These are phyloP conservation scores for Hortiboletus campestris DNA, from an alignment of 768 basidiomycete genomes.

Conservation along the genomic window DNA sequence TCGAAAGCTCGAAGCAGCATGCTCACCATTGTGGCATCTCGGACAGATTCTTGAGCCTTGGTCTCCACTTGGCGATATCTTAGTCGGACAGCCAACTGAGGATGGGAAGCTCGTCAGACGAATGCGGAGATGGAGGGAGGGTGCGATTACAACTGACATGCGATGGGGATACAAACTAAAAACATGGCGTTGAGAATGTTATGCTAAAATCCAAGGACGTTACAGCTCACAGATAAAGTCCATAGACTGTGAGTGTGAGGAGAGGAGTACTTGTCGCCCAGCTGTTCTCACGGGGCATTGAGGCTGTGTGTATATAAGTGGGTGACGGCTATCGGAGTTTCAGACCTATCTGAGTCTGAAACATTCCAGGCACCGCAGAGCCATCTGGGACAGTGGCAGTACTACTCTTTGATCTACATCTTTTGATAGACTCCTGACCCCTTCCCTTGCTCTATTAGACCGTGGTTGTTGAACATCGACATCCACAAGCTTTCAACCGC, in stretches of 20 bases:
- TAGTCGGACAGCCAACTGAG: constrained; percentile 66
- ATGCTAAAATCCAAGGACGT: neutral
- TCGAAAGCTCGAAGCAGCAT: neutral
- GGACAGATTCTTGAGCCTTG: constrained; percentile 60
- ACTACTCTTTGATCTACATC: neutral
- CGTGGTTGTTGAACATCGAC: constrained; percentile 1
- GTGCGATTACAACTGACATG: constrained; percentile 36
- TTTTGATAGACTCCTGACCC: constrained; percentile 7
- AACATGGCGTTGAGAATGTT: neutral
- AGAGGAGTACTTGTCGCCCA: neutral
- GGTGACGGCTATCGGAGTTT: too few relatives aligned
- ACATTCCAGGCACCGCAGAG: too few relatives aligned
- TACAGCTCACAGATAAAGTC: constrained; percentile 11
- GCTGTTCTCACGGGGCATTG: too few relatives aligned
- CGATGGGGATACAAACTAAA: constrained; percentile 53
- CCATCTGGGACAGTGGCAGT: too few relatives aligned
- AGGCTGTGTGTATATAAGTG: too few relatives aligned
- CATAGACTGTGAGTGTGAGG: neutral
- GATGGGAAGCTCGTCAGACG: constrained; percentile 2
- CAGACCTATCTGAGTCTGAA: too few relatives aligned
- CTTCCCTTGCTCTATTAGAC: constrained; percentile 15
- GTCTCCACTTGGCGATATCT: constrained; percentile 53
- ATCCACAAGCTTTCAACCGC: neutral
- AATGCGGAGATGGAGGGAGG: constrained; percentile 4
- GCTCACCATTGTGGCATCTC: constrained; percentile 66